Evolutionary conservation across 805 yeast genomes (phyloP), one percentile per base, ranked within the genome.

Genomic region (Maudiozyma serrabonitensis): DNA sequence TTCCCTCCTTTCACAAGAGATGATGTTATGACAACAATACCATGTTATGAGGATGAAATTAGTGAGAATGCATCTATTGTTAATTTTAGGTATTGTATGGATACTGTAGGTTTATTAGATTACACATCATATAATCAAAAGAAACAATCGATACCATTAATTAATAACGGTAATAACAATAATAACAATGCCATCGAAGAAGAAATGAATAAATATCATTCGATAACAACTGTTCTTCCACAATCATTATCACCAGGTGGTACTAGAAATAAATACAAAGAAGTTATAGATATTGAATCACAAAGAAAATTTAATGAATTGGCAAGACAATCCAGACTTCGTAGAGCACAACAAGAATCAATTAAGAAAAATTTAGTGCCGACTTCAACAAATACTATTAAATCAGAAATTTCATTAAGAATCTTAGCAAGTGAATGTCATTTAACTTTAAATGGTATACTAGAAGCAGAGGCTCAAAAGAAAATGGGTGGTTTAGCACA

Each of bases 181-280:
- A 28, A 28, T 28, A 26, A 25, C 18, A 26, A 41, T 15, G 32
- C n/a, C 7, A 26, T 41, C 21, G 43, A 41, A 13, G 43, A 41
- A 15, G 43, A 41, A 23, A 23, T 23, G 32, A 23, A 13, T 8
- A 41, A 41, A 21, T 34, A 46, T 23, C 48, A 41, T 56, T 34
- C 50, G 12, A n/a, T 43, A 4, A 35, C 52, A 16, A 68, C 87
- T 3, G 75, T 90, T 52, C 72, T 90, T 57, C 98, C 98, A 37
- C 85, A 83, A 58, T 85, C 95, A 2, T 76, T 90, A 62, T 89
- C 96, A 23, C 98, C 98, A 16, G 91, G 91, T 56, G 89, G 87
- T 62, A 88, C 96, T 43, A 85, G 81, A 63, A 81, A 76, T 67
- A 90, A 90, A 69, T 90, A 90, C 69, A 83, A 83, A 64, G 93